These are phyloP conservation scores for Globisporangium nunn DNA, from an alignment of 352 stramenopile genomes.

Conservation along the genomic window DNA sequence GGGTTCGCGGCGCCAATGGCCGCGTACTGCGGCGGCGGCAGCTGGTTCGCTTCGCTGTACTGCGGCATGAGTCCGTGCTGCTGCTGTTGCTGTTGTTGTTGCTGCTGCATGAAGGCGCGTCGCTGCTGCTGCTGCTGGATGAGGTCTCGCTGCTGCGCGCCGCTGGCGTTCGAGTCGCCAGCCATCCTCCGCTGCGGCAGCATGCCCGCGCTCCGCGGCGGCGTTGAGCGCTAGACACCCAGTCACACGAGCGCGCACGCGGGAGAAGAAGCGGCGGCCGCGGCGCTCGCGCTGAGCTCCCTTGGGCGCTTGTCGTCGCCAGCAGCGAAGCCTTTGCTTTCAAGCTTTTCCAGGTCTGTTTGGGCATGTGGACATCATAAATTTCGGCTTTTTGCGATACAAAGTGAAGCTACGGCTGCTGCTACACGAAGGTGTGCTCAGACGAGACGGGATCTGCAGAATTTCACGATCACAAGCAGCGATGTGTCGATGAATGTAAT, in stretches of 20 bases:
- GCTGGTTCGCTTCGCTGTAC: neutral
- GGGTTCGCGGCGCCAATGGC: constrained; percentile 11
- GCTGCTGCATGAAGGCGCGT: constrained; percentile 6
- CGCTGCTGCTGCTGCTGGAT: constrained; percentile 7
- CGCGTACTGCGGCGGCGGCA: constrained; percentile 14
- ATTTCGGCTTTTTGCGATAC: too few species aligned
- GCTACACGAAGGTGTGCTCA: too few species aligned
- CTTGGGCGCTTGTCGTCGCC: too few species aligned
- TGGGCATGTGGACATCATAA: too few species aligned
- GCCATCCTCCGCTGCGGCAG: constrained; percentile 12
- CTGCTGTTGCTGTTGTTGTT: constrained; percentile 3
- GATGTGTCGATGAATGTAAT: too few species aligned
- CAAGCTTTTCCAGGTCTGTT: too few species aligned
- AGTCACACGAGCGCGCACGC: neutral
- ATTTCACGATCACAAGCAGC: too few species aligned
- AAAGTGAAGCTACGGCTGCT: too few species aligned
- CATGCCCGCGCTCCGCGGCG: neutral
- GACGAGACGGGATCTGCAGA: too few species aligned
- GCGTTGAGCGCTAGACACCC: neutral
- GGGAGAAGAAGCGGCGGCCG: neutral
- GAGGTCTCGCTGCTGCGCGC: constrained; percentile 6
- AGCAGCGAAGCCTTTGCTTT: too few species aligned
- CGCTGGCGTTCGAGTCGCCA: neutral
- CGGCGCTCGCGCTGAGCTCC: too few species aligned
- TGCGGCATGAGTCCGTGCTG: constrained; percentile 7